Base-by-base conservation (phyloP, 331 rosid species). In the Erythrophleum ivorense region DNA sequence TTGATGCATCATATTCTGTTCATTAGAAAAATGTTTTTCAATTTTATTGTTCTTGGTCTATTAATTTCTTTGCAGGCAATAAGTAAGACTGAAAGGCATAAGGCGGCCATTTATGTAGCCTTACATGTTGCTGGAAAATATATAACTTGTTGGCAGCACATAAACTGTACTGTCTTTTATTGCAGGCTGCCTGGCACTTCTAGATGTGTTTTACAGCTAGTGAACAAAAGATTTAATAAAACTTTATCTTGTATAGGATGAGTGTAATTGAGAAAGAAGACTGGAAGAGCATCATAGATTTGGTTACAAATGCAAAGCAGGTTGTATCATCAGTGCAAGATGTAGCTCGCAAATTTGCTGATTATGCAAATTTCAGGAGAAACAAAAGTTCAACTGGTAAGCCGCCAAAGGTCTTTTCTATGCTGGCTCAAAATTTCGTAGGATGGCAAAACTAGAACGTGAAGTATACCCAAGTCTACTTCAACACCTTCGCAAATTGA, bases 251-350 rank as follows among this genome's bases (percentile, higher is more conserved):
- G 62, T 76, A 63, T 85, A 93, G 99, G 97, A 89, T 59, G 86
- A 93, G 92, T 71, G 92, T 91, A 66, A 70, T 92, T 80, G 97
- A 92, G 86, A 92, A 87, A 82, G 95, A 94, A 85, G 98, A 96
- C 79, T 92, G 98, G 99, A 93, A 86, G 82, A 78, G 87, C 49
- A 33, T 90, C 75, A 79, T 91, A 64, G 97, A 85, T 84, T 85
- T 96, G 86, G 94, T 96, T 82, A 77, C 99, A 71, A 96, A 96
- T 87, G 99, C 97, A 8, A 94, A 90, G 87, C 97, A 92, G 83
- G 88, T 91, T 71, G 92, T 96, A 70, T 85, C 90, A 76, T 94
- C 92, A 0, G 94, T 87, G 85, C 98, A 96, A 86, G 99, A 92
- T 84, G 95, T 88, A 69, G 99, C 97, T 75, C 87, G 81, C 33